Percentiles rank a stretch among this genome's conserved stretches.
These are phyloP conservation scores for Volutella citrinella DNA, from an alignment of 2,329 filamentous ascomycete species.

Conservation along the genomic window DNA sequence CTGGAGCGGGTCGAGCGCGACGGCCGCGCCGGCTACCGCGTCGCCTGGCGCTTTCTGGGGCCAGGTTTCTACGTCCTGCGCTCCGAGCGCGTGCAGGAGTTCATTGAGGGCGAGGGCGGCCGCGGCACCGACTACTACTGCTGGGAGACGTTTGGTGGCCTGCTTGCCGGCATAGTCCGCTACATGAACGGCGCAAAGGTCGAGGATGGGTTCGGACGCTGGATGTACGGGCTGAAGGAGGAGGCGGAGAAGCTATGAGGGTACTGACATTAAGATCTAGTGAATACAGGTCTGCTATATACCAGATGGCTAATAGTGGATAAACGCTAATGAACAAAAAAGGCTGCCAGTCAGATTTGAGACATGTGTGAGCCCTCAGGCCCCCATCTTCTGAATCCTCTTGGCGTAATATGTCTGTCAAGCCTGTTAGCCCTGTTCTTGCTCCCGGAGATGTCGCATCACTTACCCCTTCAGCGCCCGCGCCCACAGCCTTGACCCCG, in stretches of 20 bases:
- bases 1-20: constrained; percentile 30
- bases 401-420: no score
- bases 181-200: constrained; percentile 29
- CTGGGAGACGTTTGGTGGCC: constrained; percentile 45
- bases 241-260: no score
- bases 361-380: no score
- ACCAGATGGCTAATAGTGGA: no score
- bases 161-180: constrained; percentile 33
- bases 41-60: constrained; percentile 36
- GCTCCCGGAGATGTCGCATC: no score
- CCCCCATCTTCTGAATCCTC: no score
- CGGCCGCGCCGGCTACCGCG: constrained; percentile 31
- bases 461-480: constrained; percentile 19
- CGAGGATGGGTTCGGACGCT: constrained; percentile 34
- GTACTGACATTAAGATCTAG: no score
- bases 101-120: constrained; percentile 24
- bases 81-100: constrained; percentile 42
- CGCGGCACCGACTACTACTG: constrained; percentile 37
- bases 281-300: no score
- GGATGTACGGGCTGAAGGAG: constrained; percentile 37
- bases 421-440: no score
- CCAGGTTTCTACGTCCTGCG: constrained; percentile 30
- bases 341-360: no score
- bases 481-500: constrained; percentile 13
- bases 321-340: no score